Base-by-base conservation (phyloP, 179 eudicot genomes). In the Patellifolia procumbens region DNA sequence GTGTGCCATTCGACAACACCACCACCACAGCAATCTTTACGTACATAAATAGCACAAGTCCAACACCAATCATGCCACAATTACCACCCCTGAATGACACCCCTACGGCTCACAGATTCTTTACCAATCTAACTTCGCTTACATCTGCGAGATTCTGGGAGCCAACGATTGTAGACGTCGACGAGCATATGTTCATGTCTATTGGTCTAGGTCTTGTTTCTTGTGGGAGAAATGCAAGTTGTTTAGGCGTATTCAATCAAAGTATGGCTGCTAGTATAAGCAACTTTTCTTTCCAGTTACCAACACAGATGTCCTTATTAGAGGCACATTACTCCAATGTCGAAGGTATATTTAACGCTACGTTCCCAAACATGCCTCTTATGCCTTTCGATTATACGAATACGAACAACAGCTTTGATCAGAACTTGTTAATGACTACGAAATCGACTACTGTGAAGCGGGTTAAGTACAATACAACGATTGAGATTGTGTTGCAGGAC, bases 31-130 rank as follows among this genome's bases (percentile, higher is more conserved):
- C 83, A 7, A 82, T 91, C 46, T 45, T 87, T 34, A 32, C 29
- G 10, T 91, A 91, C 51, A 22, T 48, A 0, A 80, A 70, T 9
- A 15, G 83, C 65, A 31, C 77, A 4, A 6, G 77, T 0, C 29
- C 80, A 45, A 55, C 79, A 15, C 88, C 95, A 0, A 6, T 13
- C 7, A 82, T 85, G 88, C 90, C 91, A 0, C 8, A 11, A n/a
- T 69, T 91, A 7, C 95, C 91, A 0, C 81, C 83, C 24, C 76
- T 68, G 75, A 79, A 85, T 42, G 95, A 89, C 80, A 91, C 91
- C 13, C 77, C 81, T 0, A 82, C 83, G 6, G 92, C 92, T 66
- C 84, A 86, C 74, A 78, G 60, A n/a, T 89, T 90, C 80, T 81
- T 32, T 65, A 72, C 73, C 46, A 85, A 84, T 61, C 73, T 90